Evolutionary conservation across 148 eudicot genomes (phyloP), one percentile per base, ranked within the genome.

Genomic region (Fallopia convolvulus): DNA sequence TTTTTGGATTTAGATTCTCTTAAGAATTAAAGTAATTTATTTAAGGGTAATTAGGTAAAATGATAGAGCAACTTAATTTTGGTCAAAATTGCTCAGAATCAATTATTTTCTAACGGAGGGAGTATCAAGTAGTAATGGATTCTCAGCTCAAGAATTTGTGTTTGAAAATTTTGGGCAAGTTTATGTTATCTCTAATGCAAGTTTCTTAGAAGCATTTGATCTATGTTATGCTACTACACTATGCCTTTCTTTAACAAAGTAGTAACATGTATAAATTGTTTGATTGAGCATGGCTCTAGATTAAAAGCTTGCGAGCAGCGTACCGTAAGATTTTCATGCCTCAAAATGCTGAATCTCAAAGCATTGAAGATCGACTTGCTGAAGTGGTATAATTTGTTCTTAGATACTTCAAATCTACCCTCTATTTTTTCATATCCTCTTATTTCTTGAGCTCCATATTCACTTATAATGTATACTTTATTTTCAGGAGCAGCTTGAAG

Each of bases 271-370:
- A 55, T 18, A 20, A 21, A 30, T 11, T 30, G 70, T 32, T 13
- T 53, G 41, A 66, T 20, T 76, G 70, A 49, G 77, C 76, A 78
- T 80, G 76, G 77, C 75, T 82, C 68, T 85, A 94, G 99, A 88
- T 95, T 78, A 91, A 79, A 85, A 86, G 92, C 84, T 84, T 95
- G 80, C 87, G 94, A 84, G 86, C 88, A 70, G 97, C 99, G 52
- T 95, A 92, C 81, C 87, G 97, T 55, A 92, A 84, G 85, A 87
- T 92, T 79, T 95, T 95, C 86, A 91, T 95, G 92, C 84, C 97
- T 21, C 76, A 52, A 44, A 80, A 77, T 80, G 80, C 85, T 77
- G 86, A 84, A 70, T 80, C 83, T 61, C 88, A 84, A 55, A 84
- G 84, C 78, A 71, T 92, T 75, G 99, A 93, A 70, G 87, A 85